phyloP scores from a whole-genome alignment of 306 rosid genomes.

The Amphicarpaea edgeworthii region DNA sequence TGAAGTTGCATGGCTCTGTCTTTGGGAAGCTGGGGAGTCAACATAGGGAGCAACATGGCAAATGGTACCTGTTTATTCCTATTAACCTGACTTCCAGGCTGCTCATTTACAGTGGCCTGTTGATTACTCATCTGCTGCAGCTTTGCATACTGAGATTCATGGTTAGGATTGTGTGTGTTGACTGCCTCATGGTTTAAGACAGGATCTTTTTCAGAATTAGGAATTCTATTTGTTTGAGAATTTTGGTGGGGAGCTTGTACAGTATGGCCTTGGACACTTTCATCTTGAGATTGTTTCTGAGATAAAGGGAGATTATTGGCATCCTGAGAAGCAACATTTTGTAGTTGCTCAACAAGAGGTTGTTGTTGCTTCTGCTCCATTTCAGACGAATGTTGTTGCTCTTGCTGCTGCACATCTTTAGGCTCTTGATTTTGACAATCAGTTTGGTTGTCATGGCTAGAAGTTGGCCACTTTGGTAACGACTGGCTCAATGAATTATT shows the following conservation, averaged over 20 bases:
- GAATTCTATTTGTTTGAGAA: constrained; percentile 61
- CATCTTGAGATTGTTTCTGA: constrained; percentile 68
- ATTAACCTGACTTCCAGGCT: constrained; percentile 64
- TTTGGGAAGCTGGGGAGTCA: constrained; percentile 83
- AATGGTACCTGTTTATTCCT: constrained; percentile 82
- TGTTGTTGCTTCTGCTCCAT: constrained; percentile 64
- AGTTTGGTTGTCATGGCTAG: constrained; percentile 54
- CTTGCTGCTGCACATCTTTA: constrained; percentile 58
- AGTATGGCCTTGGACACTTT: constrained; percentile 54
- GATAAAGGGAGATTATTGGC: constrained; percentile 49
- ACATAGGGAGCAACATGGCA: constrained; percentile 76
- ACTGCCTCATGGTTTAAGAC: constrained; percentile 55
- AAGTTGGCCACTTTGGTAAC: constrained; percentile 54
- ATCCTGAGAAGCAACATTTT: constrained; percentile 57
- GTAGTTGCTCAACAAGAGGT: constrained; percentile 56
- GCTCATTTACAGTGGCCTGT: constrained; percentile 73
- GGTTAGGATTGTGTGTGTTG: constrained; percentile 56
- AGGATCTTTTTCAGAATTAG: constrained; percentile 60
- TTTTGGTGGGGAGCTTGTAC: constrained; percentile 61
- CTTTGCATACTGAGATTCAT: constrained; percentile 81
- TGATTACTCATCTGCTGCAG: constrained; percentile 95
- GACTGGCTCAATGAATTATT: constrained; percentile 63
- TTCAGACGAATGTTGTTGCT: constrained; percentile 62
- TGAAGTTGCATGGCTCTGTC: constrained; percentile 88
- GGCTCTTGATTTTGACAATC: constrained; percentile 66